Evolutionary conservation across 768 basidiomycete species (phyloP), one percentile per base, ranked within the genome.

Genomic region (Boletus pseudopeckii): DNA sequence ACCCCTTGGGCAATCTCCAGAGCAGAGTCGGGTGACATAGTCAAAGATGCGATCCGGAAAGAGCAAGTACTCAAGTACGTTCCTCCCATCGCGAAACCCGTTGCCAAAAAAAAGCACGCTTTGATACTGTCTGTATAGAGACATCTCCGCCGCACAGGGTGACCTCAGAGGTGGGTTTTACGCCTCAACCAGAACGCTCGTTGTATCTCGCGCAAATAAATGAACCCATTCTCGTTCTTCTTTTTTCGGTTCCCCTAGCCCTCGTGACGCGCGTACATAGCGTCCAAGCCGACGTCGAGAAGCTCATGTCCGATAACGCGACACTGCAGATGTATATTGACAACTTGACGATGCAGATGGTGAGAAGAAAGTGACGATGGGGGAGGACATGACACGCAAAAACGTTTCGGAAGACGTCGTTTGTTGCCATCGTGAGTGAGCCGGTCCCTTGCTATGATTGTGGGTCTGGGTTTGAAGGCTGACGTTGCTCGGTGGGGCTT

Each of bases 311-410:
- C 5, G 87, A 85, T 46, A 93, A 93, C 58, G 84, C 85, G 52
- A 92, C 85, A 7, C 72, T 93, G 50, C 90, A 93, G 65, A 87
- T 85, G 83, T 93, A 93, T 64, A 91, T 92, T 64, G 90, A 93
- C 66, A 93, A 93, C 61, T 67, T 93, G 62, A 92, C 91, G 0
- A 77, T 89, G 63, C 91, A 93, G 69, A 89, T 92, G 84, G 86
- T 89, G 30, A 89, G 84, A 66, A 76, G 88, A 56, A 80, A 86
- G 68, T 88, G 70, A 79, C 14, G 5, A 32, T n/a, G 17, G 17
- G 4, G 45, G 15, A 7, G 15, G 45, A 15, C 18, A 8, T 6
- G n/a, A 32, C 17, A 13, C 18, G 37, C n/a, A 4, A 39, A 22
- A 10, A 5, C 2, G 3, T 26, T 24, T 17, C n/a, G 3, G 32